Percentiles rank a stretch among this genome's conserved stretches.
Evolutionary conservation across 2,329 filamentous ascomycete genomes (phyloP).

Genomic region (Cordyceps fumosorosea): DNA sequence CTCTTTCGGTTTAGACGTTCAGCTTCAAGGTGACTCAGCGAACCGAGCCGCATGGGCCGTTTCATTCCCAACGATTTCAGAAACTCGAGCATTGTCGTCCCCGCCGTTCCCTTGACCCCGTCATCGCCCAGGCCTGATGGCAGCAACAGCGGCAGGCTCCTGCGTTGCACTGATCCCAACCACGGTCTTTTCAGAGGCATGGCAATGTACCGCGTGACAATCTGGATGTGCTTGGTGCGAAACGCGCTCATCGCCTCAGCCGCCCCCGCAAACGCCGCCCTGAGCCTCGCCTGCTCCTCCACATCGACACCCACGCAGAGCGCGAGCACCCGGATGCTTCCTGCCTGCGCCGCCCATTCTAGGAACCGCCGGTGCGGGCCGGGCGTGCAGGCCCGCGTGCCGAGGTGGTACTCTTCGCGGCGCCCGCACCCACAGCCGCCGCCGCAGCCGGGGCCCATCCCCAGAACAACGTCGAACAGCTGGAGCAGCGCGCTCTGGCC

Average conservation of each 20-base stretch:
- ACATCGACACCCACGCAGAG: constrained; percentile 33
- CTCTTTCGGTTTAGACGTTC: not conserved
- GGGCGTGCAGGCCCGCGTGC: constrained; percentile 89
- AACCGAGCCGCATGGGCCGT: not conserved
- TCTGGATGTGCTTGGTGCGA: constrained; percentile 79
- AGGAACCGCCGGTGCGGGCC: constrained; percentile 74
- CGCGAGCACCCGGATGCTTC: constrained; percentile 69
- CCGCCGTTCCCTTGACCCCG: not conserved
- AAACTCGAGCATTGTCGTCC: not conserved
- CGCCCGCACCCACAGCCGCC: not conserved
- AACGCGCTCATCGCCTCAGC: constrained; percentile 68
- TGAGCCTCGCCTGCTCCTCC: constrained; percentile 26
- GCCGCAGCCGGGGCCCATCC: constrained; percentile 38
- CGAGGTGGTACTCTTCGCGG: constrained; percentile 28
- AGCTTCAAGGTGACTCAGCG: not conserved
- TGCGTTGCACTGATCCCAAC: not conserved
- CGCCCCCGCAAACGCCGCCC: constrained; percentile 58
- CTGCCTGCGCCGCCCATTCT: constrained; percentile 57
- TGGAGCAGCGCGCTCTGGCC: constrained; percentile 89
- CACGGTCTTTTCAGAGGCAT: constrained; percentile 53
- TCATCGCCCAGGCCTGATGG: not conserved
- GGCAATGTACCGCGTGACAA: constrained; percentile 87
- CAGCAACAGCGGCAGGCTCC: not conserved
- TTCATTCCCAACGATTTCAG: not conserved
- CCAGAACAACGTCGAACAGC: constrained; percentile 82